Evolutionary conservation across 768 basidiomycete species (phyloP).

Genomic region (Tricholoma hemisulphureum): DNA sequence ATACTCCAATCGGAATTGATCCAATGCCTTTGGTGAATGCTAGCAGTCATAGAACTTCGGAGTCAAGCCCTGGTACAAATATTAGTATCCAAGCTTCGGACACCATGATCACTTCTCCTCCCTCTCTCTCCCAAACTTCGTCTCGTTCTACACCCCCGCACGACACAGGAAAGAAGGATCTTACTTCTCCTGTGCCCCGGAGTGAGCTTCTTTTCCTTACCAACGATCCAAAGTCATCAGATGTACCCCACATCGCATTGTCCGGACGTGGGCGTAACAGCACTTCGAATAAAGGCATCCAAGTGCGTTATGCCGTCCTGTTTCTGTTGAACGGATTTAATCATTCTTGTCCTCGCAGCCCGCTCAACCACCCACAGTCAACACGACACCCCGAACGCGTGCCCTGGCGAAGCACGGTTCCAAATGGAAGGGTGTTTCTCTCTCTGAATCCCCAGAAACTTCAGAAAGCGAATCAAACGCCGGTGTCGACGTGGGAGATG

Average conservation of each 20-base stretch:
- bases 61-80: slow-evolving; percentile 6
- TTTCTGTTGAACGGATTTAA: too few species aligned
- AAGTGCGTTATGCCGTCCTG: slow-evolving; percentile 3
- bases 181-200: neutral
- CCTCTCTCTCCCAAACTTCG: neutral
- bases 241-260: neutral
- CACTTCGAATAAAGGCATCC: neutral
- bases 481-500: neutral
- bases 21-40: neutral
- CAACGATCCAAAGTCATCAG: neutral
- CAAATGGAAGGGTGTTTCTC: slow-evolving; percentile 16
- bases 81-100: slow-evolving; percentile 14
- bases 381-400: slow-evolving; percentile 15
- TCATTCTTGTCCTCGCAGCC: neutral
- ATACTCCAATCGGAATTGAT: neutral
- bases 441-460: slow-evolving; percentile 14
- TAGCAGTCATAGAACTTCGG: neutral
- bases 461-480: slow-evolving; percentile 8
- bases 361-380: slow-evolving; percentile 9
- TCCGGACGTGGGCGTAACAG: neutral
- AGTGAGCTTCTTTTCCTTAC: neutral
- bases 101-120: neutral
- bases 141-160: neutral
- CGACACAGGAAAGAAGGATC: neutral
- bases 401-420: slow-evolving; percentile 16